Evolutionary conservation across 495 filamentous ascomycete species (phyloP).

Genomic region (Penicillium simplicissimum): DNA sequence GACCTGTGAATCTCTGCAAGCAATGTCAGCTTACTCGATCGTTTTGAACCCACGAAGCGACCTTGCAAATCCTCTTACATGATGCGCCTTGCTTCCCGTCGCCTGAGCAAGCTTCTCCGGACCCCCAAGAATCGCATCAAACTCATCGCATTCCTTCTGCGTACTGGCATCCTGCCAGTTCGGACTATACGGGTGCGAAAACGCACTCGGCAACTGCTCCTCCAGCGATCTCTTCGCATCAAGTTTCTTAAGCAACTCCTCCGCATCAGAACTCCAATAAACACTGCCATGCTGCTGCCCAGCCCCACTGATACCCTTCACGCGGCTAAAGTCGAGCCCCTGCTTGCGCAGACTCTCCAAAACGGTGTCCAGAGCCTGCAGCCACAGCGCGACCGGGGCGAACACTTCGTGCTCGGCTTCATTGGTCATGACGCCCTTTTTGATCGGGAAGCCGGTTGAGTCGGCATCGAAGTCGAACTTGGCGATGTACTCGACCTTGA

Average conservation of each 20-base stretch:
- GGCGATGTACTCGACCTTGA: slow-evolving; percentile 46
- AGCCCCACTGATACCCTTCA: slow-evolving; percentile 84
- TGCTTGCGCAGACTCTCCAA: slow-evolving; percentile 68
- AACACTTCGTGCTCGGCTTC: slow-evolving; percentile 82
- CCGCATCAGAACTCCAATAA: slow-evolving; percentile 79
- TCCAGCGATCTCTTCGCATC: slow-evolving; percentile 60
- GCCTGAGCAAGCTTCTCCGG: slow-evolving; percentile 67
- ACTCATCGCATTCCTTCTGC: slow-evolving; percentile 84
- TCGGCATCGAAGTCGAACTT: slow-evolving; percentile 74
- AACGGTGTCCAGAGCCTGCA: slow-evolving; percentile 87
- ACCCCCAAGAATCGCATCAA: slow-evolving; percentile 69
- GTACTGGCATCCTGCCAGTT: slow-evolving; percentile 99
- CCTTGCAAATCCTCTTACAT: slow-evolving; percentile 57
- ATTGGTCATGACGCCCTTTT: slow-evolving; percentile 84
- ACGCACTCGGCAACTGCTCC: slow-evolving; percentile 70
- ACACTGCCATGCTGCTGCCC: slow-evolving; percentile 98
- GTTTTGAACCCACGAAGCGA: background rate
- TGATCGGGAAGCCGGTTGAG: slow-evolving; percentile 69
- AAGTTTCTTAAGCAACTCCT: slow-evolving; percentile 60
- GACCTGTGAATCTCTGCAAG: slow-evolving; percentile 88
- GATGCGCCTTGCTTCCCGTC: slow-evolving; percentile 92
- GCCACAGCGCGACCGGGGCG: slow-evolving; percentile 90
- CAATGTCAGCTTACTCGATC: slow-evolving; percentile 24
- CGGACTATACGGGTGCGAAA: slow-evolving; percentile 84
- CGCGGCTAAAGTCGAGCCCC: slow-evolving; percentile 72